Conservation (phyloP, 2,329 filamentous ascomycete species). For the Xylariaceae sp. region DNA sequence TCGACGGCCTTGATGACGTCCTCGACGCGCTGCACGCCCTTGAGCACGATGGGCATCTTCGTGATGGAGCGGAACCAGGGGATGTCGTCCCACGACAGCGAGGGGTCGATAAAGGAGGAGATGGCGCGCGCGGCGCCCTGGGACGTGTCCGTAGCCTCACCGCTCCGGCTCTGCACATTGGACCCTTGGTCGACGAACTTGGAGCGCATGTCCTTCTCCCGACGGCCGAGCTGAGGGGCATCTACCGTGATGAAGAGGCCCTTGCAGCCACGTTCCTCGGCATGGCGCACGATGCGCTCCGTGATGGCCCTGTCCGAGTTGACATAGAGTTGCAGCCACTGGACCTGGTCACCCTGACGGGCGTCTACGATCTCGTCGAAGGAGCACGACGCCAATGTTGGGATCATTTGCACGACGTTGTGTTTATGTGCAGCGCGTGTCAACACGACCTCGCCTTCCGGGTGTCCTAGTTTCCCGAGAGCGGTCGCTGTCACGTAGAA, state of each 20-base stretch:
- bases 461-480: slow-evolving; percentile 88
- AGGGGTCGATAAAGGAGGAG: slow-evolving; percentile 92
- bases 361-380: slow-evolving; percentile 97
- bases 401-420: slow-evolving; percentile 96
- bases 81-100: slow-evolving; percentile 89
- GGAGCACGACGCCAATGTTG: slow-evolving; percentile 90
- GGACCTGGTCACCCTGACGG: slow-evolving; percentile 69
- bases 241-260: slow-evolving; percentile 98
- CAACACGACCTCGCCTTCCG: slow-evolving; percentile 87
- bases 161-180: slow-evolving; percentile 75
- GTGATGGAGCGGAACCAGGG: slow-evolving; percentile 90
- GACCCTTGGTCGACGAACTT: slow-evolving; percentile 84
- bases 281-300: slow-evolving; percentile 82
- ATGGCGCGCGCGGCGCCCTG: slow-evolving; percentile 95
- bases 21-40: slow-evolving; percentile 93
- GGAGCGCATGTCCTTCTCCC: slow-evolving; percentile 95
- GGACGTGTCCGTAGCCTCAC: slow-evolving; percentile 70
- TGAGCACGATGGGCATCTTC: slow-evolving; percentile 90
- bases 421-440: slow-evolving; percentile 80
- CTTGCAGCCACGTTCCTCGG: slow-evolving; percentile 86
- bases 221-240: slow-evolving; percentile 85
- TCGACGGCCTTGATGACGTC: slow-evolving; percentile 87
- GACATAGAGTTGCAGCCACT: slow-evolving; percentile 96
- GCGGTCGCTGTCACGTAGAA: slow-evolving; percentile 97
- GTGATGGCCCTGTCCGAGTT: slow-evolving; percentile 95